A percentile compares a stretch with the other conserved stretches of the same genome.
phyloP scores from a whole-genome alignment of 2,329 filamentous ascomycete genomes.

The Hypoxylon sp. region DNA sequence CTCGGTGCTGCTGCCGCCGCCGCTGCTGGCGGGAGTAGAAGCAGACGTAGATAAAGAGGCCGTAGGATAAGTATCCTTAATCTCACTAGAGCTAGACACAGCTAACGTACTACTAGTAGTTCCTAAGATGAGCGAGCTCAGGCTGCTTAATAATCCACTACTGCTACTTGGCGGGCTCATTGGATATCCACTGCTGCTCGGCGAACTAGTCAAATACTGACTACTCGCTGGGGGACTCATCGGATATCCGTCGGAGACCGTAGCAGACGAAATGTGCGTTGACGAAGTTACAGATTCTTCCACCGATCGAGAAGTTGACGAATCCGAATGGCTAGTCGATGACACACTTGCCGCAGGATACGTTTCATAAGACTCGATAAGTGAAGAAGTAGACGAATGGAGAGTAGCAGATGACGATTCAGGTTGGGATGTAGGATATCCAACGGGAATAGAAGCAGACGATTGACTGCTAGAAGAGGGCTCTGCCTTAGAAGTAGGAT shows the following conservation, averaged over 20 bases:
- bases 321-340: slow-evolving; percentile 19
- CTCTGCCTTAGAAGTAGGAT: slow-evolving; percentile 8
- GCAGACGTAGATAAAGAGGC: slow-evolving; percentile 9
- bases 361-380: slow-evolving; percentile 15
- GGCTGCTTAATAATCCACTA: slow-evolving; percentile 50
- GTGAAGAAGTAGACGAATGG: slow-evolving; percentile 28
- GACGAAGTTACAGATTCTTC: slow-evolving; percentile 18
- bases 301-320: slow-evolving; percentile 20
- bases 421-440: slow-evolving; percentile 20
- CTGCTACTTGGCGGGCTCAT: slow-evolving; percentile 40
- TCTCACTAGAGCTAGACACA: slow-evolving; percentile 15
- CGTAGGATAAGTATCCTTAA: slow-evolving; percentile 14
- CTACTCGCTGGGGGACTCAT: slow-evolving; percentile 39
- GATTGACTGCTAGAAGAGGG: slow-evolving; percentile 21
- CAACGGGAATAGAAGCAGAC: slow-evolving; percentile 2
- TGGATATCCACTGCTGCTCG: slow-evolving; percentile 16
- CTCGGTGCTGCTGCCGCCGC: slow-evolving; percentile 2
- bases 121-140: slow-evolving; percentile 52
- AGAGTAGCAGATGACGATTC: slow-evolving; percentile 15
- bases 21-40: slow-evolving; percentile 9
- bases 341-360: slow-evolving; percentile 25
- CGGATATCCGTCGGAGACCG: slow-evolving; percentile 37
- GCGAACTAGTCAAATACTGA: slow-evolving; percentile 5
- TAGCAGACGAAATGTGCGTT: slow-evolving; percentile 13
- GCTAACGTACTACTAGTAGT: slow-evolving; percentile 33